Evolutionary conservation across 805 yeast genomes (phyloP).

Genomic region (Lipomyces yamanashiensis): DNA sequence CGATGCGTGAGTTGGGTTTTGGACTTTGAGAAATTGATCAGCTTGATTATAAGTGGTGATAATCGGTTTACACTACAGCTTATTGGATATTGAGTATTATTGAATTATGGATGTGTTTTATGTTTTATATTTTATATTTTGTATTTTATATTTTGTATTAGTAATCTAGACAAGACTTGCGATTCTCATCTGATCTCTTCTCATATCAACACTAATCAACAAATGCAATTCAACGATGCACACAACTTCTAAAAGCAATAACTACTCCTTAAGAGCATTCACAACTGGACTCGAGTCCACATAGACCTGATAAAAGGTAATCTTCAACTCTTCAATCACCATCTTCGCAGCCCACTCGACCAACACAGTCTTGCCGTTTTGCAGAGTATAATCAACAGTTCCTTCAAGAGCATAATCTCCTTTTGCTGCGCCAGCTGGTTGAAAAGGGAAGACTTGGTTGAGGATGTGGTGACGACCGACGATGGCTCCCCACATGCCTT

Average conservation of each 20-base stretch:
- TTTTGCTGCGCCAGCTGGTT: background rate
- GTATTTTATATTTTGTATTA: no score
- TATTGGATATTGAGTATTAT: background rate
- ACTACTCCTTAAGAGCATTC: background rate
- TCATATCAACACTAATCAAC: no score
- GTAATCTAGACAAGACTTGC: no score
- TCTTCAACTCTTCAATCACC: background rate
- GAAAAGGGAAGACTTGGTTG: conserved; percentile 17
- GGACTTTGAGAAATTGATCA: no score
- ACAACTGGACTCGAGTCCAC: conserved; percentile 16
- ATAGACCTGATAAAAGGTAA: conserved; percentile 20
- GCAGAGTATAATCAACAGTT: conserved; percentile 10
- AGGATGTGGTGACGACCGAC: conserved; percentile 17
- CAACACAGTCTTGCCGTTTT: conserved; percentile 12
- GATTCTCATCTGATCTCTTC: no score
- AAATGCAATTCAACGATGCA: no score
- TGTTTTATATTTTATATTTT: no score
- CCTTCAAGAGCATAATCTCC: conserved; percentile 9
- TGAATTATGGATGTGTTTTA: background rate
- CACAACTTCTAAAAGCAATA: background rate
- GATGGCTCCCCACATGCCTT: conserved; percentile 21
- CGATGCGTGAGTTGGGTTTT: no score
- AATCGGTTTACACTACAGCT: no score
- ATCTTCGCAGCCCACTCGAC: conserved; percentile 21
- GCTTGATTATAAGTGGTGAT: no score